phyloP scores from a whole-genome alignment of 2,329 filamentous ascomycete genomes.

The Beauveria brongniartii region DNA sequence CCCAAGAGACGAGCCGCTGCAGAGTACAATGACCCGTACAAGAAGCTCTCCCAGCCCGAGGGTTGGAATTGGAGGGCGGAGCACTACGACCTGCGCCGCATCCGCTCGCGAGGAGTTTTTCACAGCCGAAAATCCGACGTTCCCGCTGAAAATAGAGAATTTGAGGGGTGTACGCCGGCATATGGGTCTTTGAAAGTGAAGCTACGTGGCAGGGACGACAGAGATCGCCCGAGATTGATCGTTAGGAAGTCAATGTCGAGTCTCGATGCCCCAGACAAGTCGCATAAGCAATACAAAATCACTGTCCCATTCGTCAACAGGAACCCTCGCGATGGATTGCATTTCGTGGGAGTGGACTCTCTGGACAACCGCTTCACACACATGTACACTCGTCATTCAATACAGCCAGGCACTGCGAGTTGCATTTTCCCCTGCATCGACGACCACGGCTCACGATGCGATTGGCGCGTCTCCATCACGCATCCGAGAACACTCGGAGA shows the following conservation, averaged over 20 bases:
- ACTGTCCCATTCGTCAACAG: slow-evolving; percentile 70
- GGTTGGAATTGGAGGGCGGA: slow-evolving; percentile 57
- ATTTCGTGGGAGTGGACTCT: slow-evolving; percentile 80
- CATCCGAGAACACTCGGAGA: slow-evolving; percentile 83
- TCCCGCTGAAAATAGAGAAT: slow-evolving; percentile 46
- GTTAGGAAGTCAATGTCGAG: slow-evolving; percentile 35
- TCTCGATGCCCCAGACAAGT: slow-evolving; percentile 26
- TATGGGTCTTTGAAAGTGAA: slow-evolving; percentile 44
- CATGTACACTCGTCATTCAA: slow-evolving; percentile 76
- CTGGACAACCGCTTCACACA: slow-evolving; percentile 81
- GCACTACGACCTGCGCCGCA: slow-evolving; percentile 67
- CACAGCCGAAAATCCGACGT: slow-evolving; percentile 45
- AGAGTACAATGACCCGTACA: slow-evolving; percentile 57
- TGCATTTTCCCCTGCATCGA: slow-evolving; percentile 93
- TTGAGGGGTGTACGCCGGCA: slow-evolving; percentile 46
- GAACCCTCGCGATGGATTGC: slow-evolving; percentile 74
- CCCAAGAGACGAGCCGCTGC: slow-evolving; percentile 32
- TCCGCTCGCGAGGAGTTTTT: slow-evolving; percentile 51
- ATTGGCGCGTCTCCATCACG: slow-evolving; percentile 83
- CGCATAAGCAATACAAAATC: slow-evolving; percentile 40
- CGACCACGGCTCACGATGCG: slow-evolving; percentile 69
- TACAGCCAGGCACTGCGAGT: slow-evolving; percentile 69
- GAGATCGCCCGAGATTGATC: slow-evolving; percentile 33
- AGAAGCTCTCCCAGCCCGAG: slow-evolving; percentile 51
- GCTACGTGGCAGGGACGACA: slow-evolving; percentile 31